Evolutionary conservation across 1,284 basidiomycete genomes (phyloP), one percentile per base, ranked within the genome.

Genomic region (Microbotryum lychnidis-dioicae): DNA sequence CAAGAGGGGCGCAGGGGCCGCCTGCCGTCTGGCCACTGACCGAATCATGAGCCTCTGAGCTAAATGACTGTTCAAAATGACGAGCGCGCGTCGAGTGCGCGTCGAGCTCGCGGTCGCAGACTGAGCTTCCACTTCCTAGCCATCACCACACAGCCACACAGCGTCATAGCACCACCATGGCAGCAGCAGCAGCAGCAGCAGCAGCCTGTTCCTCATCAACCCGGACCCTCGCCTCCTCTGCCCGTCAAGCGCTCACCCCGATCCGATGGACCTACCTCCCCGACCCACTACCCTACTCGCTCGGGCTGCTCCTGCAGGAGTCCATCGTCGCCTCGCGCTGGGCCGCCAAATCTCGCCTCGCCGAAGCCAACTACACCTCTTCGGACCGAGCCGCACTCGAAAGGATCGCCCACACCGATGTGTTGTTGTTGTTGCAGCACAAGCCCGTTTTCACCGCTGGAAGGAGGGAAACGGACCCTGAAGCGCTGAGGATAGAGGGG

Each of bases 401-500:
- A 60, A 59, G 58, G 48, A 60, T 73, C 21, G 77, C 78, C 0
- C 62, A 61, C 8, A 75, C 77, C 50, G 80, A 82, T 67, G 72
- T 80, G 12, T 60, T 82, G 14, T 71, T 82, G 5, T 66, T 82
- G 25, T 73, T 82, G 23, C 71, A 98, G 75, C 94, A 98, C 71
- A 82, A 86, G 10, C 94, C 94, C 6, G 93, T 96, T 1, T 98
- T 91, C 76, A 98, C 94, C 4, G 84, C 87, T 10, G 94, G 94
- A 5, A 82, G 92, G 31, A 81, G 96, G 14, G 91, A 94, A 74
- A 80, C 80, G 45, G 80, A 83, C 55, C 79, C 81, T n/a, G 80
- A 83, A 50, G 76, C 85, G 14, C 78, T 81, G 48, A 48, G 46
- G 50, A 46, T 58, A 27, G 90, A 94, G 72, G 82, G 84, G 45